phyloP scores from a whole-genome alignment of 78 protist genomes.

The Dictyostelium capitatum region DNA sequence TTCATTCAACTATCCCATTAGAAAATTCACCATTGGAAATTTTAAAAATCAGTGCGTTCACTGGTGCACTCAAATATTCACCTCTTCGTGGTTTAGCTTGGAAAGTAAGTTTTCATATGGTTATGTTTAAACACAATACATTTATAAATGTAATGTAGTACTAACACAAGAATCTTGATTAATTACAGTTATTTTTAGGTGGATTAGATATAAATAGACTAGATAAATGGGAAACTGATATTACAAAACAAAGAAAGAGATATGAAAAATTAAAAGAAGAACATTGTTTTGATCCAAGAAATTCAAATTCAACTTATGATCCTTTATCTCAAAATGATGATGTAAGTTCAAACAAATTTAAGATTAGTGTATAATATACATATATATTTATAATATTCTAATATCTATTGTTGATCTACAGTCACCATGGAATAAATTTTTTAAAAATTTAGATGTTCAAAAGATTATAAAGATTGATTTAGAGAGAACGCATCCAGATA shows the following conservation, averaged over 20 bases:
- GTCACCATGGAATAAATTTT: constrained; percentile 88
- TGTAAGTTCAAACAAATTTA: too few relatives aligned
- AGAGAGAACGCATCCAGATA: constrained; percentile 86
- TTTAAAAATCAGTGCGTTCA: constrained; percentile 43
- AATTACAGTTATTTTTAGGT: constrained; percentile 52
- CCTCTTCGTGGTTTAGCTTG: constrained; percentile 67
- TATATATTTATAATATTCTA: neutral
- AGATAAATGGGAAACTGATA: constrained; percentile 33
- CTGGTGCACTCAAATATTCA: constrained; percentile 41
- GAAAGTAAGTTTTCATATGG: constrained; percentile 5
- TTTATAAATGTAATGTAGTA: neutral
- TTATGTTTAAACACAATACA: neutral
- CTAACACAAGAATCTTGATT: too few relatives aligned
- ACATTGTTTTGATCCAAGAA: constrained; percentile 62
- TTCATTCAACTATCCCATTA: constrained; percentile 14
- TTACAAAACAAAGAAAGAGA: constrained; percentile 16
- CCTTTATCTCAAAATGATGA: constrained; percentile 65
- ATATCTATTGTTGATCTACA: too few relatives aligned
- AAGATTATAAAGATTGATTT: constrained; percentile 81
- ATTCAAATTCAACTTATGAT: constrained; percentile 16
- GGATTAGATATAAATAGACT: constrained; percentile 29
- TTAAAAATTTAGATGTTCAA: constrained; percentile 74
- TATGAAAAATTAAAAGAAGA: constrained; percentile 37
- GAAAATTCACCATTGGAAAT: constrained; percentile 56
- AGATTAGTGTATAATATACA: too few relatives aligned